Evolutionary conservation across 1,139 yeast species (phyloP), one percentile per base, ranked within the genome.

Genomic region (Pneumocystis oryctolagi): DNA sequence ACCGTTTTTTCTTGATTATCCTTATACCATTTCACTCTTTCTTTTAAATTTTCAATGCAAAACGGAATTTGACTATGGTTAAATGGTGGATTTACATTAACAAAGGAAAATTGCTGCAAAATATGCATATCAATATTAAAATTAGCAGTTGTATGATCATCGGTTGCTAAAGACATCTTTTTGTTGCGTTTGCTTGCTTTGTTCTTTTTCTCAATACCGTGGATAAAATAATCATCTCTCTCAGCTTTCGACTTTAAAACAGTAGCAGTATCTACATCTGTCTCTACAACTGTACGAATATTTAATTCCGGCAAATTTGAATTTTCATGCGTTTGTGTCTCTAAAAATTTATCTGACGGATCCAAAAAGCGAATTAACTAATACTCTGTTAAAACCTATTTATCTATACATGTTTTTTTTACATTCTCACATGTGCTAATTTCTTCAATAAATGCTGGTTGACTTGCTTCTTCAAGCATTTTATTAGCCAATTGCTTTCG

Each of bases 1-100:
- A 97, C 89, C 72, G 85, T 89, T 67, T 84, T 87, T 66, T 84
- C 90, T 78, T 89, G 95, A 75, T 84, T 84, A 62, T 80, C 80
- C 74, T 81, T 79, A 76, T 82, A 87, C 68, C 84, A 84, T 63
- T 77, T 78, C 73, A 88, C 82, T 75, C 94, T 89, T 71, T 80
- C 82, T 79, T 84, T 84, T 76, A 92, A 82, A 70, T 83, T 79
- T 66, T 79, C 83, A 70, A 87, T 75, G 67, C 95, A 83, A 62
- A 76, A 76, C 60, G 85, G 79, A 68, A 87, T 84, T 64, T 87
- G 95, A 34, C 85, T 94, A 69, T 82, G 78, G 71, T 84, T 81
- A 66, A 85, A 79, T 72, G 99, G 99, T 69, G 90, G 83, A 63
- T 87, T 79, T 68, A 92, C 82, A 67, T 84, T 84, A 73, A 90